These are phyloP conservation scores for Spergularia azorica DNA, from an alignment of 179 eudicot genomes.

Conservation along the genomic window DNA sequence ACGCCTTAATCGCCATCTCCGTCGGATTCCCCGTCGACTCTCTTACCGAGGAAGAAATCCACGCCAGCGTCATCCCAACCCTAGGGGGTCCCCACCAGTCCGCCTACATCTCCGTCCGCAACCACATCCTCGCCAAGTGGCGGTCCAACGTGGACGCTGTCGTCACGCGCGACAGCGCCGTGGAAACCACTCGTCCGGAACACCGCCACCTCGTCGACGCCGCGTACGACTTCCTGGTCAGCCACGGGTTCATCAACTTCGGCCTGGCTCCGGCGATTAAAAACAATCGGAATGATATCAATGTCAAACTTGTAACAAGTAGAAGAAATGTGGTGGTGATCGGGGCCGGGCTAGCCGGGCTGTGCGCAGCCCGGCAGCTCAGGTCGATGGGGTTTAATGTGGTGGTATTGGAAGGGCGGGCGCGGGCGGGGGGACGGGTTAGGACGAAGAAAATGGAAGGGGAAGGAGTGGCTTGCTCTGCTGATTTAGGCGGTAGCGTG, in stretches of 20 bases:
- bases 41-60: slow-evolving; percentile 85
- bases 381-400: slow-evolving; percentile 78
- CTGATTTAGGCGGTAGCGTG: slow-evolving; percentile 94
- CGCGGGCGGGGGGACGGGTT: slow-evolving; percentile 84
- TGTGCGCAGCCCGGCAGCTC: slow-evolving; percentile 80
- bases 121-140: slow-evolving; percentile 80
- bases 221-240: slow-evolving; percentile 62
- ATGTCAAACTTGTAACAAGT: background rate
- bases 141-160: slow-evolving; percentile 60
- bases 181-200: slow-evolving; percentile 49
- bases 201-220: slow-evolving; percentile 53
- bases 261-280: slow-evolving; percentile 54
- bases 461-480: slow-evolving; percentile 48
- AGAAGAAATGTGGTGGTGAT: slow-evolving; percentile 49
- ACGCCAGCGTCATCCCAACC: slow-evolving; percentile 52
- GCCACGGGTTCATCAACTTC: slow-evolving; percentile 85
- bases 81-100: slow-evolving; percentile 54
- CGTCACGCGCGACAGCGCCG: slow-evolving; percentile 48
- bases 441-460: slow-evolving; percentile 59
- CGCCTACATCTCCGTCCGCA: slow-evolving; percentile 70
- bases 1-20: slow-evolving; percentile 85
- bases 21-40: slow-evolving; percentile 93
- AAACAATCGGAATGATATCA: background rate
- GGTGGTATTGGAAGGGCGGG: slow-evolving; percentile 75
- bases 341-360: slow-evolving; percentile 88